Base-by-base conservation (phyloP, 164 flowering plant genomes). In the Magnolia sinica region DNA sequence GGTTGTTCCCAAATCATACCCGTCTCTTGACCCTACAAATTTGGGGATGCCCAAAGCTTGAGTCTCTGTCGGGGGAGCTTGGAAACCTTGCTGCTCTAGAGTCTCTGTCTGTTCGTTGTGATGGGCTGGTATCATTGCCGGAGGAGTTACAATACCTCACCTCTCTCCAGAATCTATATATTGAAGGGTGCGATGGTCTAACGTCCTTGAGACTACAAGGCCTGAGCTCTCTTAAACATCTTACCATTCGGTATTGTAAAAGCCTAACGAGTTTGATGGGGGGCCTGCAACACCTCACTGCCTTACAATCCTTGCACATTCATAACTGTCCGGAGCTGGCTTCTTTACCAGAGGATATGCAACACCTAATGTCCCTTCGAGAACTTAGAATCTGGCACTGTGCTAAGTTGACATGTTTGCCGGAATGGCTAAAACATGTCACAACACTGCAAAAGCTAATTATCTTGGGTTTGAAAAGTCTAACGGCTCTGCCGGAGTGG, bases 91-190 rank as follows among this genome's bases (percentile, higher is more conserved):
- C 45, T 37, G 45, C 45, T 37, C 45, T 37, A 37, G 45, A 37
- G 7, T 37, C 45, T 4, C 45, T 37, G 45, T 0, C 7, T 37
- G 7, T 37, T 37, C 4, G 0, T 2, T 3, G 45, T 37, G 7
- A 37, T 37, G 7, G 4, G 45, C 45, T 37, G 45, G 45, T 37
- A 5, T 37, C 45, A 37, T 37, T 37, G 45, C 45, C 45, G 7
- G 45, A 37, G 45, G 45, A 37, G 45, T 37, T 37, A 37, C 45
- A 37, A 37, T 4, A 37, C 45, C 45, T 37, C 45, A 37, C 45
- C 45, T 37, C 49, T 49, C 69, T 81, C 64, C 61, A 78, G 64
- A 16, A 1, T 16, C 16, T 79, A 63, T 51, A 59, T 69, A 73
- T 82, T 7, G 7, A 2, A 0, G 5, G 9, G 2, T 29, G 50